Percentiles rank a stretch among this genome's conserved stretches.
Conservation (phyloP, 2,329 filamentous ascomycete species). For the Aspergillus aculeatus region DNA sequence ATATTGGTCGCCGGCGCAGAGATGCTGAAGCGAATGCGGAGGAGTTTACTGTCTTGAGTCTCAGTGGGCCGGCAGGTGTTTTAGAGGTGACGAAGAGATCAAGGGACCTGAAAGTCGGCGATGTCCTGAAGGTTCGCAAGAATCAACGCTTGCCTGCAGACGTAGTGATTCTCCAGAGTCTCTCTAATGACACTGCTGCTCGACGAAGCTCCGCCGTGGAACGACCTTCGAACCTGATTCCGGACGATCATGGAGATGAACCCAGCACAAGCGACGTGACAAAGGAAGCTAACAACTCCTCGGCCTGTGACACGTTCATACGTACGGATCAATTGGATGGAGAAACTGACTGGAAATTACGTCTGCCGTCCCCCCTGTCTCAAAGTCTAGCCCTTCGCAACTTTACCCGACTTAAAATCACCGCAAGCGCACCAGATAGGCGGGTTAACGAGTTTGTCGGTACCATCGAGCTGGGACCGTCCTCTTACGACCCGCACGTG, state of each 20-base stretch:
- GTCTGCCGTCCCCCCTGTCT: slow-evolving; percentile 80
- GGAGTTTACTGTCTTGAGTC: slow-evolving; percentile 73
- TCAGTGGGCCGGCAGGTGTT: slow-evolving; percentile 54
- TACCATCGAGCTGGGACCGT: slow-evolving; percentile 73
- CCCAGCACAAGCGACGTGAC: slow-evolving; percentile 18
- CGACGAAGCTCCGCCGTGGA: slow-evolving; percentile 22
- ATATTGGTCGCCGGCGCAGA: slow-evolving; percentile 78
- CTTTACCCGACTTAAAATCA: slow-evolving; percentile 65
- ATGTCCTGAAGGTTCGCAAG: slow-evolving; percentile 89
- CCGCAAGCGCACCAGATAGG: slow-evolving; percentile 85
- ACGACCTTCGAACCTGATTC: slow-evolving; percentile 30
- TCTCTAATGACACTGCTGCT: slow-evolving; percentile 53
- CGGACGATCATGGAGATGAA: slow-evolving; percentile 19
- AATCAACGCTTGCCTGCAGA: slow-evolving; percentile 93
- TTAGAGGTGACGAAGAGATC: slow-evolving; percentile 76
- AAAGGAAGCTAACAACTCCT: slow-evolving; percentile 35
- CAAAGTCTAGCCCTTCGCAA: slow-evolving; percentile 74
- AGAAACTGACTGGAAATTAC: slow-evolving; percentile 97
- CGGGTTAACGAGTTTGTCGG: slow-evolving; percentile 94
- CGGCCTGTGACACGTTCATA: slow-evolving; percentile 84
- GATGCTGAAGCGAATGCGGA: slow-evolving; percentile 96
- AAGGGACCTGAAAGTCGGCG: slow-evolving; percentile 85
- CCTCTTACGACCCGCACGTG: slow-evolving; percentile 49
- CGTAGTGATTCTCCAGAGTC: slow-evolving; percentile 86
- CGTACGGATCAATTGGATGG: slow-evolving; percentile 95